A percentile compares a stretch with the other conserved stretches of the same genome.
Evolutionary conservation across 2,329 filamentous ascomycete genomes (phyloP).

Genomic region (Aspergillus transmontanensis): DNA sequence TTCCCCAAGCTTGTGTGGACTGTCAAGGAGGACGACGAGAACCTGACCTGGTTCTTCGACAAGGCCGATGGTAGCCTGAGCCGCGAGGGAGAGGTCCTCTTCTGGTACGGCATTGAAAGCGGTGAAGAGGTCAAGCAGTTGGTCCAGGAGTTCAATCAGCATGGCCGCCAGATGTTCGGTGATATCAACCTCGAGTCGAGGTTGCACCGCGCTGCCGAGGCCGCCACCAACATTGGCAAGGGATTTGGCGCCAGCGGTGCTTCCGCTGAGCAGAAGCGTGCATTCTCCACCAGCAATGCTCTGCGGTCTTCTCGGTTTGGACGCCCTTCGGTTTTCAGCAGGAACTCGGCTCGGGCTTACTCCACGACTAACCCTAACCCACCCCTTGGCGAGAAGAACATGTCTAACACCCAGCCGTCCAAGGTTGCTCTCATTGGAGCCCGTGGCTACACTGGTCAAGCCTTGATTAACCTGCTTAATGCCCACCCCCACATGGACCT

Average conservation of each 20-base stretch:
- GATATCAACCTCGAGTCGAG: conserved; percentile 87
- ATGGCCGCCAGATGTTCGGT: conserved; percentile 84
- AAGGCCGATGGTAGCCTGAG: conserved; percentile 92
- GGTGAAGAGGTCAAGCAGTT: conserved; percentile 79
- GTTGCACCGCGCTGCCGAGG: conserved; percentile 74
- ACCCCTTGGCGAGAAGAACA: conserved; percentile 84
- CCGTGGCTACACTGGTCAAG: conserved; percentile 91
- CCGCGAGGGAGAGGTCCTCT: conserved; percentile 83
- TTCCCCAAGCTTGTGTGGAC: conserved; percentile 91
- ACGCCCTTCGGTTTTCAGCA: conserved; percentile 32
- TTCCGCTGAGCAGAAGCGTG: conserved; percentile 62
- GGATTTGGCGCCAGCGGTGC: conserved; percentile 50
- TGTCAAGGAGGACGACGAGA: conserved; percentile 94
- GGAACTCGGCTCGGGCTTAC: conserved; percentile 42
- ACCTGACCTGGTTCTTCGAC: conserved; percentile 97
- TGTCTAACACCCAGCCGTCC: conserved; percentile 75
- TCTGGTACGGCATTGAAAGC: conserved; percentile 90
- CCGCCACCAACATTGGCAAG: conserved; percentile 61
- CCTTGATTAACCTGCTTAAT: conserved; percentile 84
- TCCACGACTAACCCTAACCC: conserved; percentile 75
- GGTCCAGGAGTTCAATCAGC: conserved; percentile 80
- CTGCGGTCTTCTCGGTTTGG: conserved; percentile 39
- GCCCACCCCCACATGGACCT: conserved; percentile 88
- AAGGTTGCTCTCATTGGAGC: conserved; percentile 87
- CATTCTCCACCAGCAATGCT: conserved; percentile 59